These are phyloP conservation scores for Pseudogymnoascus sp. DNA, from an alignment of 2,329 filamentous ascomycete genomes.

Conservation along the genomic window DNA sequence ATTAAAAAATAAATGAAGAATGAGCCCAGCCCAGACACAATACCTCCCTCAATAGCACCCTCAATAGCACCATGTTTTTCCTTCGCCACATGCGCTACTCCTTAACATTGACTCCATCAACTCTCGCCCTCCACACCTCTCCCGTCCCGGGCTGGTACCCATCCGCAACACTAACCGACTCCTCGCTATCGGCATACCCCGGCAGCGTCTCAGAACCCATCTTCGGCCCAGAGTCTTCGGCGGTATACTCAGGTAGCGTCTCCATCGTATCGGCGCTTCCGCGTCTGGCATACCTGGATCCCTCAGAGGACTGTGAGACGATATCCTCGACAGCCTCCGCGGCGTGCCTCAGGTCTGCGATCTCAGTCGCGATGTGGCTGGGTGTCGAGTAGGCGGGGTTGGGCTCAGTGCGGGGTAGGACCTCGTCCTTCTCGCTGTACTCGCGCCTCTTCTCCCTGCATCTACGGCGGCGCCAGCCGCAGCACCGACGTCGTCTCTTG, in stretches of 20 bases:
- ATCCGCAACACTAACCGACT: neutral
- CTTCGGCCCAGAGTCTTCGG: neutral
- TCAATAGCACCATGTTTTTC: neutral
- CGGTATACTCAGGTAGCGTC: neutral
- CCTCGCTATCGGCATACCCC: neutral
- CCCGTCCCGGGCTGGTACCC: conserved; percentile 3
- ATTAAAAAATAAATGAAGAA: neutral
- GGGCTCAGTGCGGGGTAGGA: neutral
- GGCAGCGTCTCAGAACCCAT: neutral
- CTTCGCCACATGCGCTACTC: neutral
- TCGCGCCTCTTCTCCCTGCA: neutral
- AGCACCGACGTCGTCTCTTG: neutral
- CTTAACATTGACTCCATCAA: neutral
- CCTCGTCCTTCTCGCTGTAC: neutral
- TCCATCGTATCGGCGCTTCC: conserved; percentile 2
- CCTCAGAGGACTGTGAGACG: neutral
- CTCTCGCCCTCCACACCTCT: conserved; percentile 2
- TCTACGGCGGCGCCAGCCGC: neutral
- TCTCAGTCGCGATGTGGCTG: neutral
- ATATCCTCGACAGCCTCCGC: neutral
- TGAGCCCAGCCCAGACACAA: neutral
- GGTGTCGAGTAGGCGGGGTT: neutral
- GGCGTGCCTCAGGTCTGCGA: neutral
- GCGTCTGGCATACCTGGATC: neutral
- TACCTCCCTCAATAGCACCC: neutral